phyloP scores from a whole-genome alignment of 768 basidiomycete genomes.

The Lentinula sp. region DNA sequence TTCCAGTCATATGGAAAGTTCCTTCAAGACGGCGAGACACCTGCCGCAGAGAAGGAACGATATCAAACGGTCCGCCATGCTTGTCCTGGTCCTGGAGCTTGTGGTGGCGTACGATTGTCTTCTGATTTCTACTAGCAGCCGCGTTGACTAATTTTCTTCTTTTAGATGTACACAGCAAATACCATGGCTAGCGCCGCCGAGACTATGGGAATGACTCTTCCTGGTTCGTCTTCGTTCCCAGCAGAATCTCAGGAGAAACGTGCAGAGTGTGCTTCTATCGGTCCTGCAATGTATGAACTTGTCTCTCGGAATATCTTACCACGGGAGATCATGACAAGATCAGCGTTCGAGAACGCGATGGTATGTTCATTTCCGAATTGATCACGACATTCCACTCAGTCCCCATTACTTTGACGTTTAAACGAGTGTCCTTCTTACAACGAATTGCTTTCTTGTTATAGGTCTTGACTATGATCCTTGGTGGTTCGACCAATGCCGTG shows the following conservation, averaged over 20 bases:
- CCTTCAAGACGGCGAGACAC: slow-evolving; percentile 82
- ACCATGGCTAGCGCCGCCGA: slow-evolving; percentile 97
- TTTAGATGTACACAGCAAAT: slow-evolving; percentile 95
- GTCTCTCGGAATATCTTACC: slow-evolving; percentile 91
- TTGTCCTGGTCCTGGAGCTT: slow-evolving; percentile 97
- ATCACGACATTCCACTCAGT: background rate
- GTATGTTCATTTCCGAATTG: slow-evolving; percentile 32
- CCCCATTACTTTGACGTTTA: background rate
- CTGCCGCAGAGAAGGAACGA: slow-evolving; percentile 75
- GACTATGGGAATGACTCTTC: slow-evolving; percentile 92
- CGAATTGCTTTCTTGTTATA: slow-evolving; percentile 21
- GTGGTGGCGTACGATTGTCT: slow-evolving; percentile 74
- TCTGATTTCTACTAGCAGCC: background rate
- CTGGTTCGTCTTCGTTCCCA: slow-evolving; percentile 96
- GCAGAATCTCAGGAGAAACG: slow-evolving; percentile 89
- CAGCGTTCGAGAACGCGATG: slow-evolving; percentile 98
- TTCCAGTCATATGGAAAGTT: slow-evolving; percentile 98
- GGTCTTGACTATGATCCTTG: slow-evolving; percentile 95
- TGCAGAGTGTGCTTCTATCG: slow-evolving; percentile 76
- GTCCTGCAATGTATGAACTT: slow-evolving; percentile 79
- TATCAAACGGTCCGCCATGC: slow-evolving; percentile 87
- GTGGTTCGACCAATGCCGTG: slow-evolving; percentile 97
- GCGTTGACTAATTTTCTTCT: background rate
- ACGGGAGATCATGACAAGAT: slow-evolving; percentile 92
- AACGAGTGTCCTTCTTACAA: background rate